phyloP scores from a whole-genome alignment of 2,329 filamentous ascomycete genomes.

The Leptographium galeiforme region DNA sequence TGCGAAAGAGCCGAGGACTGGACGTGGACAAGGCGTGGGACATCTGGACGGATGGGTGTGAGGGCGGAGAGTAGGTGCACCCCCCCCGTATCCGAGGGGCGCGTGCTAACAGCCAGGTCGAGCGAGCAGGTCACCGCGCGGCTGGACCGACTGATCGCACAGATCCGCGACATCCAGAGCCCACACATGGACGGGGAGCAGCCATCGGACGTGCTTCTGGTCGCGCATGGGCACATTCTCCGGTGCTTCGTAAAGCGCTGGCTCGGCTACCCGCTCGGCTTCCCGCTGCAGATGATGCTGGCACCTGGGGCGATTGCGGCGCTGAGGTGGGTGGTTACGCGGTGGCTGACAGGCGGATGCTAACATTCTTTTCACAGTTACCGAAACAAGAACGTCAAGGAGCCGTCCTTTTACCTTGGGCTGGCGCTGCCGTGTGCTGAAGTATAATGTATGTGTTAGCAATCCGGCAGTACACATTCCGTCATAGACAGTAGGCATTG shows the following conservation, averaged over 20 bases:
- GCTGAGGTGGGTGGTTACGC: slow-evolving; percentile 16
- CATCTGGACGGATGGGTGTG: slow-evolving; percentile 46
- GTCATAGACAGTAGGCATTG: too few species aligned
- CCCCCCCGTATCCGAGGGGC: slow-evolving; percentile 1
- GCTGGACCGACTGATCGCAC: slow-evolving; percentile 25
- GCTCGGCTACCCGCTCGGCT: slow-evolving; percentile 27
- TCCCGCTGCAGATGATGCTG: slow-evolving; percentile 27
- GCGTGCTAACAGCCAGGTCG: slow-evolving; percentile 7
- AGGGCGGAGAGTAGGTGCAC: slow-evolving; percentile 36
- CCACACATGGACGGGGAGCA: slow-evolving; percentile 25
- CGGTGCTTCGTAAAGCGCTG: slow-evolving; percentile 32
- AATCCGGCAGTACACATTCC: too few species aligned
- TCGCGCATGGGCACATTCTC: slow-evolving; percentile 30
- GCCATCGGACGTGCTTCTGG: slow-evolving; percentile 22
- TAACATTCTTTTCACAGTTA: slow-evolving; percentile 16
- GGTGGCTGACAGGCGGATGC: too few species aligned
- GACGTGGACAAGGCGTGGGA: slow-evolving; percentile 36
- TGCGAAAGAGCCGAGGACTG: slow-evolving; percentile 31
- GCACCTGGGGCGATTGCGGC: slow-evolving; percentile 27
- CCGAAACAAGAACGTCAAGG: slow-evolving; percentile 21
- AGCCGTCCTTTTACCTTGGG: slow-evolving; percentile 26
- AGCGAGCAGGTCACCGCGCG: slow-evolving; percentile 23
- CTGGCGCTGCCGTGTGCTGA: slow-evolving; percentile 19
- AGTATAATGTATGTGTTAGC: background rate
- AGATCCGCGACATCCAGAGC: slow-evolving; percentile 25